Base-by-base conservation (phyloP, 1,284 basidiomycete genomes). In the Golubevia sp. region DNA sequence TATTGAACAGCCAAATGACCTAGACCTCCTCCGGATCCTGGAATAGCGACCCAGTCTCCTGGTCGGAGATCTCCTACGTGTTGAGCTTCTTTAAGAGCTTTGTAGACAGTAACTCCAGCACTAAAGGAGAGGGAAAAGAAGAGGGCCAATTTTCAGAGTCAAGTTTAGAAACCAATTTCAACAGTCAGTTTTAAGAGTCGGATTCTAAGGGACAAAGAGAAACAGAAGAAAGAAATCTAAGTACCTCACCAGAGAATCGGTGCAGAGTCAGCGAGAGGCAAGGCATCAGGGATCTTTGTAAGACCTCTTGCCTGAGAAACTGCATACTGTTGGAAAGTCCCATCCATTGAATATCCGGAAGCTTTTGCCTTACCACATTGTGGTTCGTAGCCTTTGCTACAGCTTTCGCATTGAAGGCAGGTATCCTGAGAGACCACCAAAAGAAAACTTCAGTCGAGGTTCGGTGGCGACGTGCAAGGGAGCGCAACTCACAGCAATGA, bases 181-280 rank as follows among this genome's bases (percentile, higher is more conserved):
- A 34, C 20, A 3, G 50, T 21, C 49, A 58, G 76, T 49, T 30
- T 27, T n/a, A n/a, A 90, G n/a, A 34, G 63, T 59, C 77, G 76
- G 83, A n/a, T n/a, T n/a, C n/a, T n/a, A n/a, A n/a, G n/a, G n/a
- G n/a, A n/a, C n/a, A n/a, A n/a, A n/a, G n/a, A n/a, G n/a, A n/a
- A n/a, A n/a, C n/a, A n/a, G n/a, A n/a, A n/a, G n/a, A n/a, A n/a
- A n/a, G n/a, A n/a, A n/a, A n/a, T n/a, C n/a, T n/a, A n/a, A n/a
- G n/a, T n/a, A n/a, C n/a, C 91, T 23, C 92, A 91, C 74, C 92
- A 94, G 21, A 93, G 88, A 67, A 94, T 88, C 6, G 92, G 91
- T 3, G 92, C 92, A 24, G 92, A 92, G 21, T 88, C 88, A 21
- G 88, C 87, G 69, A 90, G 89, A 59, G 87, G 86, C 55, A 94